Base-by-base conservation (phyloP, 331 rosid species). In the Stylosanthes scabra region DNA sequence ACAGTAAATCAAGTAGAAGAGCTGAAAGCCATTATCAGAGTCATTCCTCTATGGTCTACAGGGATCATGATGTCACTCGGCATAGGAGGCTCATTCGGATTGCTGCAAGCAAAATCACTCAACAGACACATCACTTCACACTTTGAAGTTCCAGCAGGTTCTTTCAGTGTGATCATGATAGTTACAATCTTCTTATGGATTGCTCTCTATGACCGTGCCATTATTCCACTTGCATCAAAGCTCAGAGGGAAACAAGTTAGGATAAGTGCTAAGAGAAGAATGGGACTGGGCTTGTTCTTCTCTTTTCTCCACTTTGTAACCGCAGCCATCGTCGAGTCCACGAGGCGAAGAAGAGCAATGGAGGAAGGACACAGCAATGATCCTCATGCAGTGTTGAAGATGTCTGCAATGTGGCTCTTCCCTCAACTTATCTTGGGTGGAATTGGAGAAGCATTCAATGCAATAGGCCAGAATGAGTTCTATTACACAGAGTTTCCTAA, bases 361-460 rank as follows among this genome's bases (percentile, higher is more conserved):
- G 20, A 1, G 0, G 80, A 74, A 47, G 90, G 96, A 5, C 25
- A 71, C 11, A 7, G 27, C 2, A 42, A 77, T 45, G 51, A 87
- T 28, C 3, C 64, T 1, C 4, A 74, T 0, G 88, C 84, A 9
- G 84, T 85, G 11, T 74, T 85, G 72, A 39, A 52, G 8, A 89
- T 89, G 90, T 89, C 96, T 40, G 96, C 87, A 1, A 39, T 80
- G 67, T 89, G 96, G 96, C 88, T 89, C 40, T 54, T 87, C 7
- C 89, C 90, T 27, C 92, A 39, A 25, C 77, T 84, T 65, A 60
- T 55, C 81, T 55, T 88, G 59, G 59, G 7, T 9, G 96, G 93
- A 10, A 75, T 90, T 12, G 89, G 86, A 6, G 90, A 90, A 66
- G 90, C 96, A 63, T 84, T 85, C 52, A 90, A 82, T 40, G 90